Conservation (phyloP, 257 asterid genomes). For the Solanum pennellii region DNA sequence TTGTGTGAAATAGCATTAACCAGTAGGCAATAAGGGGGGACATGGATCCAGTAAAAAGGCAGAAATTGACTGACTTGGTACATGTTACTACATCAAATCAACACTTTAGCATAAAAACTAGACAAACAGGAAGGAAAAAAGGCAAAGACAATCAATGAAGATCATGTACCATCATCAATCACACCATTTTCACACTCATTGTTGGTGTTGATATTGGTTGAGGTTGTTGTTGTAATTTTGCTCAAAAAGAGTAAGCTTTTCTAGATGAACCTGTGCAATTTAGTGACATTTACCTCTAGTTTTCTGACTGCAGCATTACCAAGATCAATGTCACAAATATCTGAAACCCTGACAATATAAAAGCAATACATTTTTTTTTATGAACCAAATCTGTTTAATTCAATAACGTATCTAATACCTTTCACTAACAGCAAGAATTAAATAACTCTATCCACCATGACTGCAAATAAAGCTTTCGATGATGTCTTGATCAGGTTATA, state of each 20-base stretch:
- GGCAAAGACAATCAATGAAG: background rate
- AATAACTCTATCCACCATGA: background rate
- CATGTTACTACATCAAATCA: background rate
- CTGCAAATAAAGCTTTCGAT: slow-evolving; percentile 11
- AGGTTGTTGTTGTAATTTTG: background rate
- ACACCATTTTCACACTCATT: background rate
- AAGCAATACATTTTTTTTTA: slow-evolving; percentile 28
- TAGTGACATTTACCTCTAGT: slow-evolving; percentile 36
- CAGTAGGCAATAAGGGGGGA: background rate
- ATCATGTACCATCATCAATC: slow-evolving; percentile 1
- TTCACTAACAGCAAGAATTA: rapidly evolving
- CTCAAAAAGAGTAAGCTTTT: slow-evolving; percentile 1
- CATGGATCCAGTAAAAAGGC: background rate
- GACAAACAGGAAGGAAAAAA: background rate
- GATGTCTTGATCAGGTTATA: no score
- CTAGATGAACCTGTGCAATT: slow-evolving; percentile 29
- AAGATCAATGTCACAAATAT: slow-evolving; percentile 51
- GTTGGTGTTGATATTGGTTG: background rate
- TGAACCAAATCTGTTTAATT: rapidly evolving
- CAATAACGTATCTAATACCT: no score
- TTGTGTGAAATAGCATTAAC: background rate
- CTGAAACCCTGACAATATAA: slow-evolving; percentile 43
- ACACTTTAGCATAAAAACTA: background rate
- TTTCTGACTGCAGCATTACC: slow-evolving; percentile 50
- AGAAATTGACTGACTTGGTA: background rate